Evolutionary conservation across 352 stramenopile genomes (phyloP), one percentile per base, ranked within the genome.

Genomic region (Globisporangium polare): DNA sequence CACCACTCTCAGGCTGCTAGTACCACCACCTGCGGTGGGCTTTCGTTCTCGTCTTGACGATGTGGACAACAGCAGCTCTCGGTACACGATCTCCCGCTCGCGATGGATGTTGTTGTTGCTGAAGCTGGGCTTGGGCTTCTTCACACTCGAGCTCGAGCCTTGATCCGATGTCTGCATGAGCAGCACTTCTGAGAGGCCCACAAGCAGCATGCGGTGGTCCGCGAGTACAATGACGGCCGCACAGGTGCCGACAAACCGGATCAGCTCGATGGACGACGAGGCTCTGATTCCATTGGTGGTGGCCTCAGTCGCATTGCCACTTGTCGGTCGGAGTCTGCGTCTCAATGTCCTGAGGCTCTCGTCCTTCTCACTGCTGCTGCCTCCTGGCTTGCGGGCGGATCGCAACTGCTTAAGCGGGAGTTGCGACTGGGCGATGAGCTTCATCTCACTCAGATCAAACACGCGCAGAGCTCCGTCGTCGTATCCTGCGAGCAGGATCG

Each of bases 381-480:
- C 12, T 22, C 9, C 5, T 5, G 33, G 35, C 17, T 58, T 47
- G 5, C n/a, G n/a, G n/a, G n/a, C 29, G 5, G 20, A 29, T n/a
- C 46, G 24, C 24, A 24, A 20, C 5, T 29, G 47, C 46, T 29
- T 26, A 49, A 29, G 29, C 42, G 24, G 49, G 12, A 91, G 54
- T 12, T 73, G 60, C 29, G 72, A 86, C 9, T 80, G 70, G 0
- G 70, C 70, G 5, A 88, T 22, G 8, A 88, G 43, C 2, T 47
- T 63, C 59, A 85, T 80, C 15, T 73, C 60, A 7, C 53, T 58
- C 13, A 91, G 39, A 66, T 91, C 67, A 53, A 89, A 81, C 1
- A 88, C 49, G 0, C 82, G 73, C 12, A 91, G 20, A 4, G 67
- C 75, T 10, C 74, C 68, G 55, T 91, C 76, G 17, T 68, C 65